These are phyloP conservation scores for Aspergillus latus DNA, from an alignment of 2,329 filamentous ascomycete genomes.

Conservation along the genomic window DNA sequence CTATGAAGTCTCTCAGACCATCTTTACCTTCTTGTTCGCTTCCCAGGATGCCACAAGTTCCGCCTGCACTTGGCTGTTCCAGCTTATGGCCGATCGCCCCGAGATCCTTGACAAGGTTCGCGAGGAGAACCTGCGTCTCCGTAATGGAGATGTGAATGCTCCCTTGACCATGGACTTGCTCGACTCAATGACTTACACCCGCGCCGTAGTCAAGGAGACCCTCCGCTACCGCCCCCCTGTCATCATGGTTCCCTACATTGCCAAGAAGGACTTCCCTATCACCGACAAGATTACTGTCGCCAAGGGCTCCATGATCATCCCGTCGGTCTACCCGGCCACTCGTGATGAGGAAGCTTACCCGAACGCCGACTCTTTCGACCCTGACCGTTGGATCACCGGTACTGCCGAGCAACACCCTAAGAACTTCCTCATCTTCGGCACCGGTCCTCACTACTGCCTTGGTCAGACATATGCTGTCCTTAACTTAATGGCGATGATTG, in stretches of 20 bases:
- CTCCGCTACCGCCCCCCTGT: conserved; percentile 55
- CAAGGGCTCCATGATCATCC: conserved; percentile 52
- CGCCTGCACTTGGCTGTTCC: conserved; percentile 55
- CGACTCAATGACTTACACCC: conserved; percentile 53
- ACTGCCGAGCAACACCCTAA: conserved; percentile 53
- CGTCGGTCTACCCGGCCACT: conserved; percentile 54
- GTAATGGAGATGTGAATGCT: conserved; percentile 44
- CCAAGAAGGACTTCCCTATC: conserved; percentile 50
- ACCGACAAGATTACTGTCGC: conserved; percentile 51
- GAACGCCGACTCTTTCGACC: conserved; percentile 50
- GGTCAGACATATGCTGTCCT: conserved; percentile 53
- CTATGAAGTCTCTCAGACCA: conserved; percentile 51
- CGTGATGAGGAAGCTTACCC: conserved; percentile 53
- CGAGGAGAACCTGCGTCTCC: conserved; percentile 48
- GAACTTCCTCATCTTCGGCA: conserved; percentile 57
- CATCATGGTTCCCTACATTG: conserved; percentile 56
- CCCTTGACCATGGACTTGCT: conserved; percentile 49
- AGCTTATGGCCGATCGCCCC: conserved; percentile 52
- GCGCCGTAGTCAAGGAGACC: conserved; percentile 55
- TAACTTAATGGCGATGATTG: conserved; percentile 54
- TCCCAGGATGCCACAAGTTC: conserved; percentile 57
- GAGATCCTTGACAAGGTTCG: conserved; percentile 50
- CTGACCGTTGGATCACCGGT: conserved; percentile 55
- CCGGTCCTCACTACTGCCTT: conserved; percentile 53
- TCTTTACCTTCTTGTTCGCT: conserved; percentile 57